phyloP scores from a whole-genome alignment of 179 eudicot genomes.

The Spergularia azorica region DNA sequence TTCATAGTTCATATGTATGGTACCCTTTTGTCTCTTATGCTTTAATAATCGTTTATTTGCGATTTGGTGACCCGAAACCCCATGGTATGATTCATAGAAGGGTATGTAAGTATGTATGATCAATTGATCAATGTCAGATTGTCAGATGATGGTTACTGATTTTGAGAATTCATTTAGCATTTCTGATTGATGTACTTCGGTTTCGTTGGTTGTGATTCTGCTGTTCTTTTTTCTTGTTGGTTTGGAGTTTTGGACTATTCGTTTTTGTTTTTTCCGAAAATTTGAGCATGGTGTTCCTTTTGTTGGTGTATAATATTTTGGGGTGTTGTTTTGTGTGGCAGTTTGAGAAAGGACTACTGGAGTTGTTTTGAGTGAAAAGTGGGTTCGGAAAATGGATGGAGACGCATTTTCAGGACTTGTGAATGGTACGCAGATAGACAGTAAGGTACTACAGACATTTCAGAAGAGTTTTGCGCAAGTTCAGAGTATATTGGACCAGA shows the following conservation, averaged over 20 bases:
- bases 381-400: constrained; percentile 56
- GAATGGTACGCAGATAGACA: constrained; percentile 70
- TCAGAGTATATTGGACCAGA: constrained; percentile 80
- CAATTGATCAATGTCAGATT: background rate
- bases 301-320: background rate
- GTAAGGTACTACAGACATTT: constrained; percentile 69
- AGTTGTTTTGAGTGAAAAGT: background rate
- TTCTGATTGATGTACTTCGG: background rate
- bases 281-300: background rate
- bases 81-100: background rate
- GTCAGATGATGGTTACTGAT: background rate
- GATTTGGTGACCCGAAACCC: background rate
- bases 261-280: background rate
- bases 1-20: background rate
- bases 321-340: background rate
- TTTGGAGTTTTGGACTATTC: background rate
- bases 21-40: constrained; percentile 13
- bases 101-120: background rate
- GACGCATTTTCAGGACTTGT: constrained; percentile 72
- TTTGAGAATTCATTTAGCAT: background rate
- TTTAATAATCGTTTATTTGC: constrained; percentile 9
- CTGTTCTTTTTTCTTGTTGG: background rate
- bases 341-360: constrained; percentile 31
- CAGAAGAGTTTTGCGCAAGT: constrained; percentile 87
- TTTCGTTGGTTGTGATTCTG: background rate